Evolutionary conservation across 164 flowering plant species (phyloP).

Genomic region (Dillenia suffruticosa): DNA sequence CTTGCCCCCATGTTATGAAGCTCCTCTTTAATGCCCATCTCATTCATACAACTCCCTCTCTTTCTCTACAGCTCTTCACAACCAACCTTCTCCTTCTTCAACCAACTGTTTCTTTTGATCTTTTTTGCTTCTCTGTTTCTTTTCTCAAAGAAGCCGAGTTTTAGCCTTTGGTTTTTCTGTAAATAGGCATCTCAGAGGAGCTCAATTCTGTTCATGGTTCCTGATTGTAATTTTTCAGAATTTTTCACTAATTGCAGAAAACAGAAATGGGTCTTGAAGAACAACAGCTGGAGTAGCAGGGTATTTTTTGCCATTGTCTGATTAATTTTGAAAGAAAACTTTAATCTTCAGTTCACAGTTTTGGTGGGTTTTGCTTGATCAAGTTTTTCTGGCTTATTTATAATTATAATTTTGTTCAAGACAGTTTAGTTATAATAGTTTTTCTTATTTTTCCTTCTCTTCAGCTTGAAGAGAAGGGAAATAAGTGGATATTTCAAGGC

Average conservation of each 20-base stretch:
- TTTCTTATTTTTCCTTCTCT: neutral
- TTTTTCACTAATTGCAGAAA: neutral
- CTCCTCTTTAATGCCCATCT: conserved; percentile 38
- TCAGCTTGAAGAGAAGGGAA: neutral
- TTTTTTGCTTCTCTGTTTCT: neutral
- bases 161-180: neutral
- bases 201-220: neutral
- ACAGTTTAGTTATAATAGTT: too few species aligned
- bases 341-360: conserved; percentile 8
- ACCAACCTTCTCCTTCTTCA: conserved; percentile 6
- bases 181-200: neutral
- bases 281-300: conserved; percentile 1
- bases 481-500: neutral
- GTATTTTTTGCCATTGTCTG: neutral
- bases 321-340: conserved; percentile 1
- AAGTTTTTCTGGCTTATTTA: neutral
- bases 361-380: conserved; percentile 5
- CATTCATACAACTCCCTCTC: conserved; percentile 13
- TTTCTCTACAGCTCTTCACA: conserved; percentile 18
- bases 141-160: neutral
- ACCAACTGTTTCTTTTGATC: neutral
- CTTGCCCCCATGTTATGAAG: conserved; percentile 34
- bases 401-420: too few species aligned
- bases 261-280: conserved; percentile 6
- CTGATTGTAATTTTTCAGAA: neutral